Evolutionary conservation across 495 filamentous ascomycete genomes (phyloP).

Genomic region (Penicillium odoratum): DNA sequence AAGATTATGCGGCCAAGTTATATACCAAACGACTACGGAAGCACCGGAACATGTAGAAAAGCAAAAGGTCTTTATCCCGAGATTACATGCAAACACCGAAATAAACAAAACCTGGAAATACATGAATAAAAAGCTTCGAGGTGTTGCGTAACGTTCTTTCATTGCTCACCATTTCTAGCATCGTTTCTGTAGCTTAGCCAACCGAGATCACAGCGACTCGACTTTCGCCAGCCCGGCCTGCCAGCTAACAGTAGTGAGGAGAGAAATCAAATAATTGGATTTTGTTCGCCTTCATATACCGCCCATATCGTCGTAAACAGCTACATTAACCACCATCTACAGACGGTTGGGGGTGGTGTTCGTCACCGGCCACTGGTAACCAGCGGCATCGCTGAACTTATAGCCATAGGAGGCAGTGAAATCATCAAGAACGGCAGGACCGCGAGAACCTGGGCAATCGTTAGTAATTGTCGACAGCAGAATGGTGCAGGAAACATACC

Average conservation of each 20-base stretch:
- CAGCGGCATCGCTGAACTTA: conserved; percentile 96
- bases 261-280: conserved; percentile 23
- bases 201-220: conserved; percentile 13
- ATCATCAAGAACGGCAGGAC: conserved; percentile 94
- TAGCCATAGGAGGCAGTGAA: conserved; percentile 98
- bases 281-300: conserved; percentile 29
- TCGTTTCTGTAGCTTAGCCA: not conserved
- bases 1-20: not conserved
- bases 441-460: conserved; percentile 73
- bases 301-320: conserved; percentile 31
- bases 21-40: not conserved
- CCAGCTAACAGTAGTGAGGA: conserved; percentile 18
- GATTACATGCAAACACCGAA: conserved; percentile 2
- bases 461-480: not conserved
- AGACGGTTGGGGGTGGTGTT: conserved; percentile 71
- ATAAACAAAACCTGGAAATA: conserved; percentile 1
- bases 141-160: conserved; percentile 19
- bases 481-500: conserved; percentile 56
- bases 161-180: conserved; percentile 18
- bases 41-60: not conserved
- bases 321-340: conserved; percentile 36
- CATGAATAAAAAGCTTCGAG: conserved; percentile 7
- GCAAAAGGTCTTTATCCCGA: conserved; percentile 2
- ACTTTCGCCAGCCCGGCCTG: conserved; percentile 17
- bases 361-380: conserved; percentile 86